Base-by-base conservation (phyloP, 1,139 yeast species). In the Kodamaea fungicola region DNA sequence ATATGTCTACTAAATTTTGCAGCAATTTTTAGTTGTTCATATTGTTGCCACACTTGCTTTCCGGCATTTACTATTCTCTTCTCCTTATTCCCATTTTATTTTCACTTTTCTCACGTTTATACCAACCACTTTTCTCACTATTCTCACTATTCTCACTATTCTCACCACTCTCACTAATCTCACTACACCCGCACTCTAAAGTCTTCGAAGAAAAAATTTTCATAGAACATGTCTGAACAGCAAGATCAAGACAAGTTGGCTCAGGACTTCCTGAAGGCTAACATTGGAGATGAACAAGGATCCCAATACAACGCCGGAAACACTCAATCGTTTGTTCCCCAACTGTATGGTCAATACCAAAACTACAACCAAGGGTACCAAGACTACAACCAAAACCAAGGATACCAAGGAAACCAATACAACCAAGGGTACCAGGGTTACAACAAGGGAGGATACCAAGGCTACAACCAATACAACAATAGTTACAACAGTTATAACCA, bases 181-280 rank as follows among this genome's bases (percentile, higher is more conserved):
- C 19, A 16, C 19, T 16, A 16, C n/a, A n/a, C n/a, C n/a, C n/a
- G n/a, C n/a, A n/a, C n/a, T n/a, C 19, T 16, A 8, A 30, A 4
- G 12, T 12, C 30, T 19, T 28, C 30, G 21, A n/a, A 12, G 25
- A 30, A 30, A 30, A 30, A 19, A 10, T 30, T 30, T 30, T 30
- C 32, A 30, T 21, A 30, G 19, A 16, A 16, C 19, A 16, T 76
- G 81, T 71, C 80, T 38, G 76, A 71, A 42, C 63, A 59, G 42
- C 62, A 63, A 55, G 70, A 63, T 50, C 69, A 70, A 45, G 80
- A 80, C 49, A 69, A 78, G 42, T 63, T 80, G 66, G 62, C 77
- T 37, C 70, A 76, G 47, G 78, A 76, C 53, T 62, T 81, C 52
- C 76, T 74, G 46, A 72, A 77, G 49, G 59, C 76, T 45, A 64